phyloP scores from a whole-genome alignment of 441 rosid species.

The Aquilaria agallochum region DNA sequence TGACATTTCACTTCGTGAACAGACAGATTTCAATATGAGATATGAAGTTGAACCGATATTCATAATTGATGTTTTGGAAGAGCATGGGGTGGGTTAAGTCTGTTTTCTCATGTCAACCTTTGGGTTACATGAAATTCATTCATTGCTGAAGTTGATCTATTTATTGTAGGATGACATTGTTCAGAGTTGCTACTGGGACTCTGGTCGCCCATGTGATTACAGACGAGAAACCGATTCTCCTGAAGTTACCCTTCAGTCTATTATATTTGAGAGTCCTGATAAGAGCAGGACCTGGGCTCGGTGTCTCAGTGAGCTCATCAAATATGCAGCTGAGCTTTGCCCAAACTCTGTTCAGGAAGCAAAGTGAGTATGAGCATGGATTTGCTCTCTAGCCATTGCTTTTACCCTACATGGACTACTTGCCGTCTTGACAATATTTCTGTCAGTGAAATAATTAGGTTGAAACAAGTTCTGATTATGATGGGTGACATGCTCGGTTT shows the following conservation, averaged over 20 bases:
- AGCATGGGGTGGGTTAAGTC: constrained; percentile 79
- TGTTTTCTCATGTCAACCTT: constrained; percentile 12
- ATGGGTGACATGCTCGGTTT: too few relatives aligned
- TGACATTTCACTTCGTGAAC: constrained; percentile 56
- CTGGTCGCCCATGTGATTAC: constrained; percentile 93
- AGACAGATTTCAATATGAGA: constrained; percentile 60
- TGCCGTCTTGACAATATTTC: too few relatives aligned
- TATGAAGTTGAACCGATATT: constrained; percentile 88
- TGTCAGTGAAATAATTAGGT: too few relatives aligned
- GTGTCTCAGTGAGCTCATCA: constrained; percentile 95
- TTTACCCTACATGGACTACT: constrained; percentile 2
- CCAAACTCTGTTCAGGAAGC: constrained; percentile 94
- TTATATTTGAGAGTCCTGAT: constrained; percentile 97
- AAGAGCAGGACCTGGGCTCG: constrained; percentile 94
- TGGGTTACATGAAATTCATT: constrained; percentile 18
- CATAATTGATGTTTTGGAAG: constrained; percentile 95
- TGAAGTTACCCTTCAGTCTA: constrained; percentile 93
- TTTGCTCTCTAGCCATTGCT: not conserved
- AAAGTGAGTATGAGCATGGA: constrained; percentile 50
- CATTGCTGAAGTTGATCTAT: constrained; percentile 9
- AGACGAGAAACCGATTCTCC: constrained; percentile 94
- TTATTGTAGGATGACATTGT: constrained; percentile 92
- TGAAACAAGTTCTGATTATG: too few relatives aligned
- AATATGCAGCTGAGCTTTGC: constrained; percentile 96
- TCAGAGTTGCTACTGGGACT: constrained; percentile 97